Evolutionary conservation across 1,139 yeast species (phyloP).

Genomic region (Sporopachydermia cereana): DNA sequence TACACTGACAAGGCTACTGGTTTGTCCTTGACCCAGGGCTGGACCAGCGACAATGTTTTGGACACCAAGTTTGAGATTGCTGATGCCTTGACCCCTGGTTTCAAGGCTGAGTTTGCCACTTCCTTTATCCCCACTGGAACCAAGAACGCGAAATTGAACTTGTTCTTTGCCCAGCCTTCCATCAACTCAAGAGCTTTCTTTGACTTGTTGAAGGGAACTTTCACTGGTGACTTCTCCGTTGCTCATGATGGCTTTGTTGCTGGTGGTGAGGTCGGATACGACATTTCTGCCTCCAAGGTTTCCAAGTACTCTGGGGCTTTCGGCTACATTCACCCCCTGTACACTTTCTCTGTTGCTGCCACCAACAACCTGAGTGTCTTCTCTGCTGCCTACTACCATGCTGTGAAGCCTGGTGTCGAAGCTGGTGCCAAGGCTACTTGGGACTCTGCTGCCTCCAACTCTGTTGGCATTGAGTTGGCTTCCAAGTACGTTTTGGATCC

Average conservation of each 20-base stretch:
- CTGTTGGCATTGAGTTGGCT: slow-evolving; percentile 83
- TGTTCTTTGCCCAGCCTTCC: slow-evolving; percentile 86
- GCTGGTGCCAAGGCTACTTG: slow-evolving; percentile 97
- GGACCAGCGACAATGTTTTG: slow-evolving; percentile 90
- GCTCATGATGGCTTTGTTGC: slow-evolving; percentile 96
- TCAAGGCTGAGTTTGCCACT: slow-evolving; percentile 87
- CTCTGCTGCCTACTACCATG: slow-evolving; percentile 97
- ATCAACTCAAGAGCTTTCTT: slow-evolving; percentile 93
- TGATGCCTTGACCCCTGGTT: slow-evolving; percentile 89
- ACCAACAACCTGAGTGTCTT: slow-evolving; percentile 82
- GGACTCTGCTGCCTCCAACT: slow-evolving; percentile 59
- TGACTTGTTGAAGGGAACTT: slow-evolving; percentile 87
- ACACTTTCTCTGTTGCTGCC: slow-evolving; percentile 82
- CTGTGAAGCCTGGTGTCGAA: slow-evolving; percentile 80
- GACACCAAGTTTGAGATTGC: slow-evolving; percentile 89
- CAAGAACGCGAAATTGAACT: slow-evolving; percentile 83
- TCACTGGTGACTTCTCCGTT: slow-evolving; percentile 88
- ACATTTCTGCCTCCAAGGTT: slow-evolving; percentile 83
- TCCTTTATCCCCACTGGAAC: slow-evolving; percentile 75
- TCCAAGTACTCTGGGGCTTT: slow-evolving; percentile 91
- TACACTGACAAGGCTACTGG: slow-evolving; percentile 91
- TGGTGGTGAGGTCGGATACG: slow-evolving; percentile 97
- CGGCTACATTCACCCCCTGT: slow-evolving; percentile 84
- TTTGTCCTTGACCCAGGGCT: slow-evolving; percentile 89
- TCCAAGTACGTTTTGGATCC: slow-evolving; percentile 87